phyloP scores from a whole-genome alignment of 1,284 basidiomycete genomes.

The Trichosporon ovoides region DNA sequence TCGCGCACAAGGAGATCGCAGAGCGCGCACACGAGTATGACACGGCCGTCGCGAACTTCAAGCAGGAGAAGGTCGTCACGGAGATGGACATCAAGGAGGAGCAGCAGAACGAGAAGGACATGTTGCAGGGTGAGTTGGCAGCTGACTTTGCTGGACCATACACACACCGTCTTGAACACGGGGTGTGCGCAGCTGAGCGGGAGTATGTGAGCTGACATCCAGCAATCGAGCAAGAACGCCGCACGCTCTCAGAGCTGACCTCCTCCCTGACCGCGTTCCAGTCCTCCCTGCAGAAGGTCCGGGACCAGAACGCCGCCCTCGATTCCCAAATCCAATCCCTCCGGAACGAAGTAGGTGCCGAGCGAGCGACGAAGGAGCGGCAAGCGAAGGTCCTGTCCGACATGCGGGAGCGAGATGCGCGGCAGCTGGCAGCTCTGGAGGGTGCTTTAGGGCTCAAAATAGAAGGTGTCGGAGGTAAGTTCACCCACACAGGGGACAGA shows the following conservation, averaged over 20 bases:
- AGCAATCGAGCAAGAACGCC: constrained; percentile 43
- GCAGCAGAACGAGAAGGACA: constrained; percentile 39
- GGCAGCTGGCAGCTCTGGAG: constrained; percentile 60
- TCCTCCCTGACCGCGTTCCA: constrained; percentile 32
- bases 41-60: neutral
- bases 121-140: constrained; percentile 44
- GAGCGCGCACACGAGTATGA: neutral
- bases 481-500: neutral
- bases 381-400: constrained; percentile 61
- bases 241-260: constrained; percentile 30
- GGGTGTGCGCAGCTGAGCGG: too few species aligned
- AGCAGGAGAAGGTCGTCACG: constrained; percentile 36
- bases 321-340: constrained; percentile 34
- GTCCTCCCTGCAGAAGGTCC: constrained; percentile 33
- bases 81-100: constrained; percentile 40
- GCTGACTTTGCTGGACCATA: too few species aligned
- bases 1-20: neutral
- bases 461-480: constrained; percentile 63
- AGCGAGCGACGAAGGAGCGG: constrained; percentile 59
- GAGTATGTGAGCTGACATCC: neutral
- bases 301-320: constrained; percentile 31
- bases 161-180: too few species aligned
- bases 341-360: constrained; percentile 27
- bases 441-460: constrained; percentile 60
- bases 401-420: constrained; percentile 56